Base-by-base conservation (phyloP, 345 rosid species). In the Eutrema japonicum region DNA sequence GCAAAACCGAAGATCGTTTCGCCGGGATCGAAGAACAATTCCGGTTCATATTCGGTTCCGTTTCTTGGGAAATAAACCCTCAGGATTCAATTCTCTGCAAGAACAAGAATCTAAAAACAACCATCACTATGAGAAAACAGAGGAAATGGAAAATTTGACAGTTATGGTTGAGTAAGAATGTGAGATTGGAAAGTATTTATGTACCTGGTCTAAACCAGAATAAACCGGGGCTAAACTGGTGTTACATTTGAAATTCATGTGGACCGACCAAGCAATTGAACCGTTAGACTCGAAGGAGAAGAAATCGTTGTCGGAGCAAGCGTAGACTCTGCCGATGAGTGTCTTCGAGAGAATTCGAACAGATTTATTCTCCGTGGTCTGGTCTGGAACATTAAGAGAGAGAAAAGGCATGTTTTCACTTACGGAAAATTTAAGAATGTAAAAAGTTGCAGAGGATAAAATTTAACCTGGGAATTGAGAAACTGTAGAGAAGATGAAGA, bases 251-350 rank as follows among this genome's bases (percentile, higher is more conserved):
- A 73, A 88, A 70, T 73, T 75, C 81, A 94, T 81, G 67, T 84
- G 87, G 22, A 84, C 62, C 0, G 91, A 80, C 98, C 96, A 94
- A 47, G 89, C 84, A 22, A 94, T 69, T 13, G 95, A 84, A 22
- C 98, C 97, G 56, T 88, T 91, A 50, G 73, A 78, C 67, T 88
- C 89, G 40, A 94, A 94, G 49, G 90, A 85, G 50, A 83, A 85
- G n/a, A 94, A 78, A 48, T 79, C 83, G 55, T 75, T 83, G 14
- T 80, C 84, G 3, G 87, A 85, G 66, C 98, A 91, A 57, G 88
- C 76, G 64, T 89, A 89, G 62, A 91, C 68, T 75, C 85, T 83
- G 47, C 90, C 95, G 2, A 89, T 66, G 27, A 86, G 75, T 54
- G 93, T 88, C 64, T 77, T 88, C 4, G 96, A 89, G 48, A 94